phyloP scores from a whole-genome alignment of 2,329 filamentous ascomycete species.

The Ophiosphaerella korrae region DNA sequence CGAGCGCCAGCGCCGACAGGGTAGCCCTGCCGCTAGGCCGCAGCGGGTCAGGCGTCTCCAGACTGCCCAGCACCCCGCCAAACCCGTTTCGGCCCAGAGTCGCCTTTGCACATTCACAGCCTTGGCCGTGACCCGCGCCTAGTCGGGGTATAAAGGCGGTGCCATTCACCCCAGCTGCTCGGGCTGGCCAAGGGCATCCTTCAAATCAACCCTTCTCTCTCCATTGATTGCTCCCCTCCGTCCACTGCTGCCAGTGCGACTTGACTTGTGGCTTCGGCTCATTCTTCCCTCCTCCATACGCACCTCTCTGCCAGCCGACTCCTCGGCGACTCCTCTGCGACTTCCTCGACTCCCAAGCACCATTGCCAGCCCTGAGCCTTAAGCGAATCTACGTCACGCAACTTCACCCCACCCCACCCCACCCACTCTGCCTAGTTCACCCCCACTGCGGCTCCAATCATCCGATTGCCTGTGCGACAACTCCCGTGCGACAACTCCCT shows the following conservation, averaged over 20 bases:
- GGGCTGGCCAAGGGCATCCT: constrained; percentile 20
- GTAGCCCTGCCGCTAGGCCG: constrained; percentile 12
- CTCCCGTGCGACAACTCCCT: constrained; percentile 23
- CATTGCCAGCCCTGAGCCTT: constrained; percentile 3
- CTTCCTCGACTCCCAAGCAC: constrained; percentile 20
- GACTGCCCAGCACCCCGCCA: constrained; percentile 17
- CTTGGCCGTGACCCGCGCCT: constrained; percentile 24
- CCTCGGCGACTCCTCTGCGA: constrained; percentile 1
- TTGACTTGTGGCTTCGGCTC: constrained; percentile 28
- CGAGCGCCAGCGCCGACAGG: constrained; percentile 28
- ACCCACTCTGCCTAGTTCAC: background rate
- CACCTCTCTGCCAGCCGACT: constrained; percentile 15
- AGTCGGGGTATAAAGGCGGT: constrained; percentile 34
- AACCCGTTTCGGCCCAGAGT: constrained; percentile 17
- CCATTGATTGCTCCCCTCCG: constrained; percentile 9
- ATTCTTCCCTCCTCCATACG: constrained; percentile 15
- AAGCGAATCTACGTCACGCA: constrained; percentile 19
- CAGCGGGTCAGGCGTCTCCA: constrained; percentile 22
- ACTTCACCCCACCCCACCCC: constrained; percentile 5
- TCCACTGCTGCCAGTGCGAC: constrained; percentile 31
- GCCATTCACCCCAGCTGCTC: constrained; percentile 12
- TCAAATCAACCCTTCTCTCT: constrained; percentile 15
- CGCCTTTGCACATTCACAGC: constrained; percentile 28
- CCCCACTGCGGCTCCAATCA: constrained; percentile 13
- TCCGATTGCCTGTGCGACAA: constrained; percentile 25